Percentiles rank a stretch among this genome's conserved stretches.
Evolutionary conservation across 192 early-diverging fungal species (phyloP).

Genomic region (Piromyces sp.): DNA sequence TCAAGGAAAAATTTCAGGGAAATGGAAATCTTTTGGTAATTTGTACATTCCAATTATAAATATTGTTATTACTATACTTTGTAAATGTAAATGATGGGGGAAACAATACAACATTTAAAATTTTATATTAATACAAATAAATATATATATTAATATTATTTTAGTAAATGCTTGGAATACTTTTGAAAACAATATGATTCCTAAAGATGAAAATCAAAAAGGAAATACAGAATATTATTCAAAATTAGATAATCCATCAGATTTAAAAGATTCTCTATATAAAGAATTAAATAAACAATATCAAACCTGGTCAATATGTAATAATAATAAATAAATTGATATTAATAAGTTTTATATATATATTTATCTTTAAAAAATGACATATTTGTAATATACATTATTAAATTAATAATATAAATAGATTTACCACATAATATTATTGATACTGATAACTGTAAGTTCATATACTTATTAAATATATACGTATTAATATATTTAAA

Average conservation of each 20-base stretch:
- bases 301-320: neutral
- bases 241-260: neutral
- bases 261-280: neutral
- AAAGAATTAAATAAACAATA: neutral
- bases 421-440: neutral
- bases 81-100: too few relatives aligned
- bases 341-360: too few relatives aligned
- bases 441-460: neutral
- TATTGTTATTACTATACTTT: too few relatives aligned
- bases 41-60: too few relatives aligned
- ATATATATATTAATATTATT: too few relatives aligned
- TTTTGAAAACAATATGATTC: neutral
- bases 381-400: too few relatives aligned
- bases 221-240: neutral
- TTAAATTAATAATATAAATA: neutral
- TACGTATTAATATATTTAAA: too few relatives aligned
- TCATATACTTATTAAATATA: too few relatives aligned
- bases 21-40: neutral
- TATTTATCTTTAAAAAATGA: too few relatives aligned
- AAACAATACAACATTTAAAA: too few relatives aligned
- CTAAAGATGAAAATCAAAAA: neutral
- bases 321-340: neutral
- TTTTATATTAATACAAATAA: too few relatives aligned
- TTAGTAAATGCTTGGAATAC: neutral
- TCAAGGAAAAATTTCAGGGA: neutral